Conservation (phyloP, 768 basidiomycete species). For the Suillus plorans region DNA sequence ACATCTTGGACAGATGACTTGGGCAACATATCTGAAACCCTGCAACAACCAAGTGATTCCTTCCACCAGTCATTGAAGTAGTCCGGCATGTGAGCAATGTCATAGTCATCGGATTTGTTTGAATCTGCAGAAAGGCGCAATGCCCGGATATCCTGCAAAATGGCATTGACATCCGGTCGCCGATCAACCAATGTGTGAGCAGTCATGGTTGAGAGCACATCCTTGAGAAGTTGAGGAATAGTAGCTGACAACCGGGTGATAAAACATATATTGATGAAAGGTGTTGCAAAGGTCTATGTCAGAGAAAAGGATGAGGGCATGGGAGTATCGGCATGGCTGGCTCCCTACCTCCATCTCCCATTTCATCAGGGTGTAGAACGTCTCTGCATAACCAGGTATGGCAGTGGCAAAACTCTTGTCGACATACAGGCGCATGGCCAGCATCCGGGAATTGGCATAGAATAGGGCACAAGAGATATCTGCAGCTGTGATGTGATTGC, state of each 20-base stretch:
- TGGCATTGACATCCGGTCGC: neutral
- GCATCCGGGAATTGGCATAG: no score
- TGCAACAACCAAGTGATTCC: neutral
- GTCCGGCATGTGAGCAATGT: neutral
- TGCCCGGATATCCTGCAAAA: neutral
- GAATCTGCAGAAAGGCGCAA: neutral
- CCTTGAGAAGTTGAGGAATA: neutral
- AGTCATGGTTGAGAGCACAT: neutral
- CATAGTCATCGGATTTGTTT: neutral
- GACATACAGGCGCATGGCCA: no score
- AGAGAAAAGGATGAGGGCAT: neutral
- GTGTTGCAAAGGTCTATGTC: neutral
- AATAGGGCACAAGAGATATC: no score
- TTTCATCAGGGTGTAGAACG: no score
- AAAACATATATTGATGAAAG: neutral
- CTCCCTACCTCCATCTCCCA: neutral
- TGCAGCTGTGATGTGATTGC: no score
- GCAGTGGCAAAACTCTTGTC: no score
- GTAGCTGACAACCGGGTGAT: neutral
- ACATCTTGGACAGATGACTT: conserved; percentile 1
- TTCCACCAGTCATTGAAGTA: conserved; percentile 2
- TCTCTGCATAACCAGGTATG: no score
- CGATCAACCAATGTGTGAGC: neutral
- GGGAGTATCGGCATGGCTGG: neutral
- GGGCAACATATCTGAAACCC: neutral